Conservation (phyloP, 176 grass and related monocot genomes). For the Triticum aestivum region DNA sequence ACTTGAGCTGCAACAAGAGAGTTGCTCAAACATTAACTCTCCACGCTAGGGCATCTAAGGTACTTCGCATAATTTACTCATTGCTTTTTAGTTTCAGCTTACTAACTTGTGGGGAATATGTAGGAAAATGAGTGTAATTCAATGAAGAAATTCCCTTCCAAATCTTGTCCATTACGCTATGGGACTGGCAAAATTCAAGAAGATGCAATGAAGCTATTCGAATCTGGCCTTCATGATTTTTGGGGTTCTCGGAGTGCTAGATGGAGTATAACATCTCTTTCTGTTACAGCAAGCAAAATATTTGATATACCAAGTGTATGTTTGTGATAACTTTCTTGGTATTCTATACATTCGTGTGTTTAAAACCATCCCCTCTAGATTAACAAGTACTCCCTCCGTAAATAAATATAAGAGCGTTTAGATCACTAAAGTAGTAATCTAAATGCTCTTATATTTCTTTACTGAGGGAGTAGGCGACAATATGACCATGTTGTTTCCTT, state of each 20-base stretch:
- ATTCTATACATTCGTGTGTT: not conserved
- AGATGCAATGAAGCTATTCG: constrained; percentile 89
- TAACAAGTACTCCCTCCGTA: not conserved
- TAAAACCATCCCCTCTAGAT: not conserved
- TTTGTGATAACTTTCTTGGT: constrained; percentile 1
- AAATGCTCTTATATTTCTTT: too few species aligned
- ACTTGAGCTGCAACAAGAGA: constrained; percentile 88
- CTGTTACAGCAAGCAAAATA: constrained; percentile 94
- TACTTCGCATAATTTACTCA: constrained; percentile 34
- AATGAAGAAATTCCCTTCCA: constrained; percentile 86
- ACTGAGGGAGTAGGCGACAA: not conserved
- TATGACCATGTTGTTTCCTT: not conserved
- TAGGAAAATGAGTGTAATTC: constrained; percentile 47
- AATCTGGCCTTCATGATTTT: constrained; percentile 76
- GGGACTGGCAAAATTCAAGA: constrained; percentile 91
- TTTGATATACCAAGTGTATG: constrained; percentile 76
- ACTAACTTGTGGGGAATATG: not conserved
- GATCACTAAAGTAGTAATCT: too few species aligned
- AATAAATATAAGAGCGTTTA: too few species aligned
- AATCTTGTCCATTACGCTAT: constrained; percentile 89
- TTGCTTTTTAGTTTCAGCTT: not conserved
- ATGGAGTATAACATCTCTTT: constrained; percentile 92
- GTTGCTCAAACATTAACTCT: constrained; percentile 76
- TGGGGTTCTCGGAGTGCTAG: constrained; percentile 64
- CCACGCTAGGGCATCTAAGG: constrained; percentile 78